Percentiles rank a stretch among this genome's conserved stretches.
Conservation (phyloP, 1,284 basidiomycete species). For the Erythrobasidium hasegawianum region DNA sequence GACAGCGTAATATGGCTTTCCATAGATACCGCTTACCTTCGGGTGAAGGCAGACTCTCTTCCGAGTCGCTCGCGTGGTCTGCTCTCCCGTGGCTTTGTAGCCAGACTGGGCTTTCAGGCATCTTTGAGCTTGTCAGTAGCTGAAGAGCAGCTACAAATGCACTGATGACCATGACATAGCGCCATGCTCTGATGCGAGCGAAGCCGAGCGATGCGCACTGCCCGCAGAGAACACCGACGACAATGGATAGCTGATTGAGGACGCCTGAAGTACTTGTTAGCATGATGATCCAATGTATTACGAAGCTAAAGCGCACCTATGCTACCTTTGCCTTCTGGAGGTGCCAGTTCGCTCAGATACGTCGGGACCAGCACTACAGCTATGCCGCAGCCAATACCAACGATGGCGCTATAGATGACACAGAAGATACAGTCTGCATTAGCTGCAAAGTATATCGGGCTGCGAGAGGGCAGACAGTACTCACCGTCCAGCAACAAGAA, state of each 20-base stretch:
- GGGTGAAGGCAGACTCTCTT: no score
- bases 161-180: constrained; percentile 32
- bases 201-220: constrained; percentile 41
- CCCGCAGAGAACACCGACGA: constrained; percentile 43
- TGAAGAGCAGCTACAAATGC: constrained; percentile 35
- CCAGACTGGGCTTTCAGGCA: constrained; percentile 38
- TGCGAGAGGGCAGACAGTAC: not conserved
- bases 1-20: no score
- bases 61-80: no score
- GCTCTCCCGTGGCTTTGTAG: constrained; percentile 3
- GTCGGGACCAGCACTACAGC: constrained; percentile 50
- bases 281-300: no score
- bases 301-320: constrained; percentile 38
- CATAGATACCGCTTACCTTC: no score
- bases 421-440: no score
- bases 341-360: constrained; percentile 49
- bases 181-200: constrained; percentile 13
- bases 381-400: constrained; percentile 47
- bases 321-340: constrained; percentile 46
- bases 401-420: constrained; percentile 7
- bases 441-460: no score
- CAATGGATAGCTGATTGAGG: constrained; percentile 48
- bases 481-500: constrained; percentile 39
- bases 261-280: constrained; percentile 44
- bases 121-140: constrained; percentile 35